phyloP scores from a whole-genome alignment of 805 yeast genomes.

The Cyberlindnera euphorbiiphila region DNA sequence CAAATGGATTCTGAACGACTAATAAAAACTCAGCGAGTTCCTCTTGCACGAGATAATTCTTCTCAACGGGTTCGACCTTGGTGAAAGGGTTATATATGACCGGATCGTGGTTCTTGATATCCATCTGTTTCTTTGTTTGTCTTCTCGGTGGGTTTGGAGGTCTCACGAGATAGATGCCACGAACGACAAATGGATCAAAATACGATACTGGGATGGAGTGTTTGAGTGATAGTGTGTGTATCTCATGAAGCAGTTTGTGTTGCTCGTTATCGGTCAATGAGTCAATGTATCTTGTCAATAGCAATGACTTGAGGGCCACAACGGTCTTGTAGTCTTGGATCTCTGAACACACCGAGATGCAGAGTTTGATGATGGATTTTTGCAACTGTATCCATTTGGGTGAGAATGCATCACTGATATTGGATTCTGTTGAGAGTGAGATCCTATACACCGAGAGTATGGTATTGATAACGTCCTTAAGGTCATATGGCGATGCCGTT shows the following conservation, averaged over 20 bases:
- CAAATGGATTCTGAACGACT: constrained; percentile 73
- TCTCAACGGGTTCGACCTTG: constrained; percentile 20
- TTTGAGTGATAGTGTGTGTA: constrained; percentile 30
- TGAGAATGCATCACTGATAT: constrained; percentile 25
- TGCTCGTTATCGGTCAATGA: constrained; percentile 60
- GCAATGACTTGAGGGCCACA: constrained; percentile 45
- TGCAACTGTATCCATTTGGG: constrained; percentile 56
- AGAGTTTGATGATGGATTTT: constrained; percentile 48
- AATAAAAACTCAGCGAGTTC: constrained; percentile 59
- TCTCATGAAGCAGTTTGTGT: constrained; percentile 31
- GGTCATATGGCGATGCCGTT: constrained; percentile 21
- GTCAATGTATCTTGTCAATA: constrained; percentile 53
- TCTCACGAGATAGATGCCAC: constrained; percentile 41
- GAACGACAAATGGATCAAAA: constrained; percentile 71
- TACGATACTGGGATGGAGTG: constrained; percentile 38
- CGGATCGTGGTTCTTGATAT: constrained; percentile 31
- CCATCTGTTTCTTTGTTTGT: constrained; percentile 11
- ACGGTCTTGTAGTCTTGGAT: constrained; percentile 43
- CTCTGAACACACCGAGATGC: constrained; percentile 51
- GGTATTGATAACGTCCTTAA: constrained; percentile 42
- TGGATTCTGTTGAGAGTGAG: constrained; percentile 34
- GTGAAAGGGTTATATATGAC: constrained; percentile 57
- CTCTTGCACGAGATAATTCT: constrained; percentile 47
- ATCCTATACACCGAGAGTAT: constrained; percentile 55
- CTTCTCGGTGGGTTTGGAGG: constrained; percentile 26